Conservation (phyloP, 768 basidiomycete genomes). For the Pholiota microspora region DNA sequence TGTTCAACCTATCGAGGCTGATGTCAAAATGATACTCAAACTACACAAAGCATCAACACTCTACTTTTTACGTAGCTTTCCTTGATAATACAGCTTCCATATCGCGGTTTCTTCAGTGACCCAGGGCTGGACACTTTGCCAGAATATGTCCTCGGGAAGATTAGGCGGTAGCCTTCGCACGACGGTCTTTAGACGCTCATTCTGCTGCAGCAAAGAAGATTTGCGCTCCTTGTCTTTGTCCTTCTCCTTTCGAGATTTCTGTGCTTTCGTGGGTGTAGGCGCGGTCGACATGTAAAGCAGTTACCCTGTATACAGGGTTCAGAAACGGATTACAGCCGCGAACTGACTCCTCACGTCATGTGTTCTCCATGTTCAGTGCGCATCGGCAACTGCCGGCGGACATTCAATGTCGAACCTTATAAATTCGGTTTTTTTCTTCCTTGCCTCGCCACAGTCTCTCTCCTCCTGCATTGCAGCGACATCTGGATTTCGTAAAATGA, state of each 20-base stretch:
- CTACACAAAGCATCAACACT: constrained; percentile 16
- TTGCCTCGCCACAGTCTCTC: constrained; percentile 4
- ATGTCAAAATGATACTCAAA: constrained; percentile 5
- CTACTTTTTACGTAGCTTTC: constrained; percentile 71
- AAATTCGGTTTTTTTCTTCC: constrained; percentile 1
- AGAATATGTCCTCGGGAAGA: constrained; percentile 90
- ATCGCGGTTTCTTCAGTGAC: constrained; percentile 67
- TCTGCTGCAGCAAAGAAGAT: constrained; percentile 27
- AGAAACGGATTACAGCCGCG: not conserved
- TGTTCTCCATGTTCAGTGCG: not conserved
- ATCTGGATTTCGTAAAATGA: too few species aligned
- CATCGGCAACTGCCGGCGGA: constrained; percentile 18
- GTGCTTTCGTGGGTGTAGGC: constrained; percentile 20
- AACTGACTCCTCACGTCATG: not conserved
- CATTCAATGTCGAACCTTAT: constrained; percentile 11
- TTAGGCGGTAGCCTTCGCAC: constrained; percentile 89
- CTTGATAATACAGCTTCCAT: constrained; percentile 68
- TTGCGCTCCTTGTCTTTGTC: constrained; percentile 34
- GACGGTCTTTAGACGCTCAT: constrained; percentile 79
- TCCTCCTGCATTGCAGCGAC: not conserved
- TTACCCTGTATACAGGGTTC: not conserved
- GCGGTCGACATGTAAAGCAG: constrained; percentile 20
- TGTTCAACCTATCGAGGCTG: constrained; percentile 58
- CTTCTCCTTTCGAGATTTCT: constrained; percentile 35
- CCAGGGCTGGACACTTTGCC: constrained; percentile 88